Evolutionary conservation across 2,329 filamentous ascomycete genomes (phyloP).

Genomic region (Talaromyces atroroseus): DNA sequence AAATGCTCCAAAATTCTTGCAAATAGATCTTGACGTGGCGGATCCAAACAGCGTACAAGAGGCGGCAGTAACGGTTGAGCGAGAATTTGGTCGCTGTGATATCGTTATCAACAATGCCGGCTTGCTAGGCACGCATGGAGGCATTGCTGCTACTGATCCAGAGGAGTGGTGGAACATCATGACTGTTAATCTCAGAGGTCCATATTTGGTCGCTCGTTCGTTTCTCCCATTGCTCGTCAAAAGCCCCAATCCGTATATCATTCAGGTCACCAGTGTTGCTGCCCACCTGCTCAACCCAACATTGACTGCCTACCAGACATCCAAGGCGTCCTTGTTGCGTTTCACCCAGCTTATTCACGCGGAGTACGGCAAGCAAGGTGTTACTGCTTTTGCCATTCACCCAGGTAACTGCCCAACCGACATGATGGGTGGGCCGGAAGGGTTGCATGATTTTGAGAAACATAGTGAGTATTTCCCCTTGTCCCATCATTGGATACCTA

Average conservation of each 20-base stretch:
- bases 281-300: constrained; percentile 32
- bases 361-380: constrained; percentile 40
- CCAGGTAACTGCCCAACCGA: constrained; percentile 46
- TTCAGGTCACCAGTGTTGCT: constrained; percentile 46
- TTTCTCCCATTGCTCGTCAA: constrained; percentile 41
- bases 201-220: constrained; percentile 41
- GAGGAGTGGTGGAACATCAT: constrained; percentile 39
- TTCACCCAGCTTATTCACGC: constrained; percentile 42
- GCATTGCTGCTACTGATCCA: constrained; percentile 31
- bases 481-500: not conserved
- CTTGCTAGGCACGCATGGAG: constrained; percentile 21
- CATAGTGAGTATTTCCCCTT: constrained; percentile 2
- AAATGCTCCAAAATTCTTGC: constrained; percentile 33
- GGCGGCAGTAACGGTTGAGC: constrained; percentile 28
- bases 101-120: constrained; percentile 48
- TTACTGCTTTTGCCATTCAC: constrained; percentile 38
- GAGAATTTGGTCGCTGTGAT: constrained; percentile 37
- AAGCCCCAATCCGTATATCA: constrained; percentile 35
- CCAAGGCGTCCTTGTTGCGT: constrained; percentile 43
- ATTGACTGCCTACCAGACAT: constrained; percentile 43
- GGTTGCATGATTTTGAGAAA: constrained; percentile 9
- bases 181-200: constrained; percentile 48
- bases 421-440: constrained; percentile 30
- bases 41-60: constrained; percentile 30
- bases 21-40: constrained; percentile 42